Evolutionary conservation across 1,284 basidiomycete genomes (phyloP), one percentile per base, ranked within the genome.

Genomic region (Moniliophthora roreri): DNA sequence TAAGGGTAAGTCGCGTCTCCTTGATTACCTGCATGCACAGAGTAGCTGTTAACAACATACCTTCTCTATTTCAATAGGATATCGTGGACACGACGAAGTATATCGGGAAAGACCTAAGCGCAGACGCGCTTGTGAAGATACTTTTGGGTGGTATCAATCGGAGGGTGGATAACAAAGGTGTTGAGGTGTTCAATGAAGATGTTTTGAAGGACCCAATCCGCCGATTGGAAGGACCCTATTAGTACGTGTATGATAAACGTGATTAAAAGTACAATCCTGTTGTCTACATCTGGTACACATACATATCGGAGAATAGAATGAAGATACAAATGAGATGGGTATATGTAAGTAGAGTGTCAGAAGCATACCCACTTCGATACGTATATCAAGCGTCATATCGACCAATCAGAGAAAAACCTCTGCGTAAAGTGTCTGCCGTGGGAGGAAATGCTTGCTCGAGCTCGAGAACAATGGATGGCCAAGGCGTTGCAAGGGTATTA

Each of bases 271-370:
- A 32, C 28, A 32, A 32, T 32, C 28, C 28, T 32, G 28, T 32
- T 32, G 11, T 32, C 28, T 32, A 32, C 28, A 32, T 32, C 6
- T 32, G 11, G 11, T 32, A 32, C 11, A 32, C 28, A 32, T 32
- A 11, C 6, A 11, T 11, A 6, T 32, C 6, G 28, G 7, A 6
- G 7, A 32, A 32, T 6, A 6, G 28, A n/a, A 32, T 11, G 11
- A 32, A 6, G 28, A 32, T 32, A 32, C 11, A 32, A 11, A 6
- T 6, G 7, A 11, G 28, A 28, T 13, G 10, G 24, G n/a, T 15
- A 52, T 20, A 20, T 16, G 44, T 6, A 50, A 23, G 23, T 36
- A 13, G 41, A 32, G 37, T 20, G 23, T 76, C 66, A 95, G 48
- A 95, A n/a, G n/a, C n/a, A n/a, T n/a, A n/a, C n/a, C n/a, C n/a